These are phyloP conservation scores for Aspergillus puulaauensis DNA, from an alignment of 2,329 filamentous ascomycete genomes.

Conservation along the genomic window DNA sequence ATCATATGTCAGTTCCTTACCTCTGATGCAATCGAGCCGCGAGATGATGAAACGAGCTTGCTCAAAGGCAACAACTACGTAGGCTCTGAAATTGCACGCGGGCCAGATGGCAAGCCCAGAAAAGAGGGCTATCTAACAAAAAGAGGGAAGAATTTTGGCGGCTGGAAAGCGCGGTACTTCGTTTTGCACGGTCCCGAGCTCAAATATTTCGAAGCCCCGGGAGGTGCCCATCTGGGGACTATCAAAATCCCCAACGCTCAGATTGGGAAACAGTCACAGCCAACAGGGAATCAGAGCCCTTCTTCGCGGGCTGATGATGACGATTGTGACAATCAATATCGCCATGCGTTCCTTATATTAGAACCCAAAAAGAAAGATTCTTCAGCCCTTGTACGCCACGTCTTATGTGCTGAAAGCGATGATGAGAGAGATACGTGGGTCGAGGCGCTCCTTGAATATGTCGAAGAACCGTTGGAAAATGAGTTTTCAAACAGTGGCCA, in stretches of 20 bases:
- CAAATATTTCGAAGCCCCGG: slow-evolving; percentile 88
- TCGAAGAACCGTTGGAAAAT: slow-evolving; percentile 55
- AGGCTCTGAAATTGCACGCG: slow-evolving; percentile 40
- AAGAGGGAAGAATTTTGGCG: slow-evolving; percentile 96
- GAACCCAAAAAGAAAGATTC: slow-evolving; percentile 98
- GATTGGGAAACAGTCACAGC: slow-evolving; percentile 86
- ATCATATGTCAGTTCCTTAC: slow-evolving; percentile 87
- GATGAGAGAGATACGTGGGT: slow-evolving; percentile 92
- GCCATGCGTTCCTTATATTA: slow-evolving; percentile 90
- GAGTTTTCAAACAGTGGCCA: slow-evolving; percentile 27
- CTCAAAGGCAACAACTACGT: slow-evolving; percentile 38
- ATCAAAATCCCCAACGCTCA: slow-evolving; percentile 90
- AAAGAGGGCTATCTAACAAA: slow-evolving; percentile 94
- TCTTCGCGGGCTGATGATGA: slow-evolving; percentile 68
- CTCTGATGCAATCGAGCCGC: slow-evolving; percentile 58
- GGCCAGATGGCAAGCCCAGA: slow-evolving; percentile 65
- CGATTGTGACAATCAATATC: slow-evolving; percentile 88
- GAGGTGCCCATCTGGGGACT: slow-evolving; percentile 84
- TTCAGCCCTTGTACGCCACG: slow-evolving; percentile 81
- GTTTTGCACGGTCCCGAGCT: slow-evolving; percentile 69
- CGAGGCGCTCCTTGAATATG: slow-evolving; percentile 82
- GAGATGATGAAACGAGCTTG: slow-evolving; percentile 54
- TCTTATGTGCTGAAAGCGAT: slow-evolving; percentile 93
- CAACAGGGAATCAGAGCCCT: slow-evolving; percentile 56
- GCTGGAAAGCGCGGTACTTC: slow-evolving; percentile 87